phyloP scores from a whole-genome alignment of 1,284 basidiomycete species.

The Boletus holoroseus region DNA sequence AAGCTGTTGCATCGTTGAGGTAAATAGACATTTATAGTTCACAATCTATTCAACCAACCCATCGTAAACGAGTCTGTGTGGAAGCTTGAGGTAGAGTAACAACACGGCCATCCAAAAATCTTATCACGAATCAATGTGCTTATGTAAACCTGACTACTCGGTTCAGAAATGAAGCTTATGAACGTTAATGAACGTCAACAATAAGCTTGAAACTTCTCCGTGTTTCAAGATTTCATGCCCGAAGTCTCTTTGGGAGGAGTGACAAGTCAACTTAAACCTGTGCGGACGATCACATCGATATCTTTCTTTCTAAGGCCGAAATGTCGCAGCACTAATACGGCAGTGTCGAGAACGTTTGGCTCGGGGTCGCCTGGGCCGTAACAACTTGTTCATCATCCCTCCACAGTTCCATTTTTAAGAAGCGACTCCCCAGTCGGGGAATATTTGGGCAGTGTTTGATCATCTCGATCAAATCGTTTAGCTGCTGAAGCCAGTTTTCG shows the following conservation, averaged over 20 bases:
- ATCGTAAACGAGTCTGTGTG: conserved; percentile 15
- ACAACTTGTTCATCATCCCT: background rate
- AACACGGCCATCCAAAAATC: conserved; percentile 11
- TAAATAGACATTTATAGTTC: conserved; percentile 13
- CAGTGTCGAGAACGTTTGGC: conserved; percentile 20
- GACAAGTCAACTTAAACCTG: conserved; percentile 10
- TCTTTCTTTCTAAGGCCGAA: background rate
- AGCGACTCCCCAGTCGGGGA: conserved; percentile 3
- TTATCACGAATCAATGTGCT: conserved; percentile 20
- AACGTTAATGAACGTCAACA: conserved; percentile 16
- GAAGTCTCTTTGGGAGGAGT: conserved; percentile 8
- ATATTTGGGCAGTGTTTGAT: conserved; percentile 3
- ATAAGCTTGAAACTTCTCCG: conserved; percentile 27
- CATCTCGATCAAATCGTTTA: conserved; percentile 4
- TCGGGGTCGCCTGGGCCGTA: conserved; percentile 5
- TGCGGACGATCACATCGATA: background rate
- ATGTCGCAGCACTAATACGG: conserved; percentile 15
- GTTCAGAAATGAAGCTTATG: conserved; percentile 5
- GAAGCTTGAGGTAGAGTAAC: conserved; percentile 3
- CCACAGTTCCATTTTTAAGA: conserved; percentile 21
- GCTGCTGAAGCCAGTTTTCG: background rate
- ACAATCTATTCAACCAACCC: conserved; percentile 21
- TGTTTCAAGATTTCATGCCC: conserved; percentile 30
- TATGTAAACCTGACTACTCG: conserved; percentile 20
- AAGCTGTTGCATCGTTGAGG: conserved; percentile 39